These are phyloP conservation scores for Blastocystis sp. DNA, from an alignment of 352 stramenopile genomes.

Conservation along the genomic window DNA sequence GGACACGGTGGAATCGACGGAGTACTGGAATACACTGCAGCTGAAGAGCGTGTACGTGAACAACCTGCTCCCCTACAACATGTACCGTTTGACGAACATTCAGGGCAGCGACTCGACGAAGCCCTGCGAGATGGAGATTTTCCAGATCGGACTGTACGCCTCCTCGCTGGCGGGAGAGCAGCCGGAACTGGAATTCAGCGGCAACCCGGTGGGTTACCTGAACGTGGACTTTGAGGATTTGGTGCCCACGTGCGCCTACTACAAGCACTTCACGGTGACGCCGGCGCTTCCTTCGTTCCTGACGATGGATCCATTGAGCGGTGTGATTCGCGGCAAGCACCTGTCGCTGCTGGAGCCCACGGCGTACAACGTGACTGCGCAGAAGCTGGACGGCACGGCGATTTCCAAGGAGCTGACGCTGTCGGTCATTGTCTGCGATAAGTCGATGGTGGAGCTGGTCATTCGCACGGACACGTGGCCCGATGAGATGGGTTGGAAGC, in stretches of 20 bases:
- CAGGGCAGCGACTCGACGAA: background rate
- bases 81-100: conserved; percentile 9
- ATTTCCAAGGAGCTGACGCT: background rate
- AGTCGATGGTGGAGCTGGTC: conserved; percentile 13
- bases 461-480: conserved; percentile 13
- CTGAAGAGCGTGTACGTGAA: conserved; percentile 19
- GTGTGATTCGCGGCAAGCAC: background rate
- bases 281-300: conserved; percentile 3
- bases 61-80: conserved; percentile 35
- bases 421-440: conserved; percentile 36
- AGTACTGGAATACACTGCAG: background rate
- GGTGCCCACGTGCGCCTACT: conserved; percentile 5
- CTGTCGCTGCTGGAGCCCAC: background rate
- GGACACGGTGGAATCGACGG: background rate
- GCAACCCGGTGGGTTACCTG: conserved; percentile 22
- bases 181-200: conserved; percentile 11
- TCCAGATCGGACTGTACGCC: background rate
- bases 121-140: background rate
- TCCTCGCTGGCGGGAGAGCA: background rate
- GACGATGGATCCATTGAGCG: background rate
- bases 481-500: background rate
- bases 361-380: conserved; percentile 21
- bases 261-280: background rate
- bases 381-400: conserved; percentile 16
- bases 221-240: conserved; percentile 34